Evolutionary conservation across 371 early-diverging fungal species (phyloP), one percentile per base, ranked within the genome.

Genomic region (Paraphysoderma sedebokerense): DNA sequence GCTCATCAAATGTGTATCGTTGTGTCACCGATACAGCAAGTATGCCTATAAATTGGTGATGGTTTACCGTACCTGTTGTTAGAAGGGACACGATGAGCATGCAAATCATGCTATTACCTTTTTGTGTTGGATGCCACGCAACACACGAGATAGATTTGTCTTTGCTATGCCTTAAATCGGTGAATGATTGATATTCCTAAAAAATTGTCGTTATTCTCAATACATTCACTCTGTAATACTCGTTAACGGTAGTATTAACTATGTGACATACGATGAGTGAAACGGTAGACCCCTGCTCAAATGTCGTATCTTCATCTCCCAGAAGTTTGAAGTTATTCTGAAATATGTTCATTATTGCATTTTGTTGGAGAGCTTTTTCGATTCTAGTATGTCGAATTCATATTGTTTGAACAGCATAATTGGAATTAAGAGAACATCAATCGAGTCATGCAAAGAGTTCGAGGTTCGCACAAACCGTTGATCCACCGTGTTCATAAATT

Each of bases 121-220:
- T 61, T 29, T 59, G 65, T 13, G 50, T 58, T 17, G 74, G 74
- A 48, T 74, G 72, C 74, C 74, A 74, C 31, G 65, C 70, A 15
- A 65, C 51, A 51, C 72, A 72, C 0, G 67, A 60, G 2, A 74
- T 63, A 27, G 61, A 66, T 37, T 55, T 59, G 53, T 69, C 72
- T 52, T 72, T 72, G 59, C 65, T 63, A 46, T 72, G 62, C 44
- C 55, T 47, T 33, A 74, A 56, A 48, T 74, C 74, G 1, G 72
- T 74, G 50, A 74, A 74, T 19, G 67, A 67, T 54, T 74, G 74
- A 50, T 70, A 70, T 46, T 74, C 40, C 54, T 38, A 51, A n/a
- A n/a, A n/a, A n/a, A n/a, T n/a, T n/a, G n/a, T n/a, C 11, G 12
- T 48, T 54, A 6, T 24, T 6, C 9, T 13, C 28, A 29, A 20